Percentiles rank a stretch among this genome's conserved stretches.
Conservation (phyloP, 805 yeast genomes). For the Metschnikowia gelsemii region DNA sequence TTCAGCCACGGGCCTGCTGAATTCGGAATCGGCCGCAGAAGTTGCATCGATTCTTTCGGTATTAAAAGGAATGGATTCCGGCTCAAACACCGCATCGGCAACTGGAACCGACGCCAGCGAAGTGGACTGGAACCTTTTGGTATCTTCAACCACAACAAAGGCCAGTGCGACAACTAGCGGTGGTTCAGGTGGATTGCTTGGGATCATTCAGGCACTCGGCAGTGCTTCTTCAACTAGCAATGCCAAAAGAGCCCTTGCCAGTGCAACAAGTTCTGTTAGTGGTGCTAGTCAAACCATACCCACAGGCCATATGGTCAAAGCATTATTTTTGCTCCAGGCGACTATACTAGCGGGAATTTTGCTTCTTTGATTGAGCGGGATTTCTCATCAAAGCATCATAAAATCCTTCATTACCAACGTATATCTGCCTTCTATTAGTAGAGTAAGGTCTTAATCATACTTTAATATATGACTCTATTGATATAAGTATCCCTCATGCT, state of each 20-base stretch:
- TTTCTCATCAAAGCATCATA: too few species aligned
- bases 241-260: constrained; percentile 4
- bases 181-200: constrained; percentile 4
- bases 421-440: too few species aligned
- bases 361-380: constrained; percentile 5
- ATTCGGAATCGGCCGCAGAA: constrained; percentile 11
- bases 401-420: too few species aligned
- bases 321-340: constrained; percentile 9
- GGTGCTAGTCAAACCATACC: not conserved
- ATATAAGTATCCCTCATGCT: too few species aligned
- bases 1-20: not conserved
- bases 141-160: not conserved
- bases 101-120: constrained; percentile 2
- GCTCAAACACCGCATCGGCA: not conserved
- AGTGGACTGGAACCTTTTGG: not conserved
- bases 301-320: constrained; percentile 1
- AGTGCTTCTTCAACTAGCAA: constrained; percentile 5
- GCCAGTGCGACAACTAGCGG: not conserved
- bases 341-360: constrained; percentile 9
- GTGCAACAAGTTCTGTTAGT: not conserved
- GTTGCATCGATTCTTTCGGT: constrained; percentile 18
- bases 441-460: too few species aligned
- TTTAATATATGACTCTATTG: too few species aligned
- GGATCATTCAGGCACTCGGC: constrained; percentile 11
- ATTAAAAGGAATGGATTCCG: constrained; percentile 9